Evolutionary conservation across 139 green algal species (phyloP).

Genomic region (Closterium sp.): DNA sequence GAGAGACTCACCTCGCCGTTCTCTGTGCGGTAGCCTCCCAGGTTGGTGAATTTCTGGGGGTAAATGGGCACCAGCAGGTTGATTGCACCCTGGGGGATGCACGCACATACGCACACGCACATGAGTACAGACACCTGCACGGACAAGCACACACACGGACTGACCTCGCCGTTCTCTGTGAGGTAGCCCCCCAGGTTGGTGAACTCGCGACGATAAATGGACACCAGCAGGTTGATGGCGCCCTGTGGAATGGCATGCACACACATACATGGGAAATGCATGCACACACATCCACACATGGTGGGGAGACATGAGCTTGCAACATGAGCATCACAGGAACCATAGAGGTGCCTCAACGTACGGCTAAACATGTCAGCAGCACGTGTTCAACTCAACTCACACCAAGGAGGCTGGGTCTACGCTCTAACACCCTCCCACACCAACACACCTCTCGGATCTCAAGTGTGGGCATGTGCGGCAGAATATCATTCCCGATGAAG

Average conservation of each 20-base stretch:
- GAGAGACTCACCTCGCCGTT: conserved; percentile 57
- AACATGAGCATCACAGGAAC: not conserved
- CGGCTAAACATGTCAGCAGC: too few species aligned
- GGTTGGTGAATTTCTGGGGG: conserved; percentile 70
- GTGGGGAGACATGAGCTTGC: not conserved
- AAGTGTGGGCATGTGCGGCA: conserved; percentile 97
- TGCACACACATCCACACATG: too few species aligned
- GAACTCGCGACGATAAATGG: conserved; percentile 81
- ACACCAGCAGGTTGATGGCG: conserved; percentile 95
- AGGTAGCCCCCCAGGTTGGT: conserved; percentile 85
- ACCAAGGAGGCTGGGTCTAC: too few species aligned
- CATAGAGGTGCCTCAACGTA: not conserved
- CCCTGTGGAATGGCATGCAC: conserved; percentile 47
- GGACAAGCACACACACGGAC: not conserved
- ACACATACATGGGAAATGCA: not conserved
- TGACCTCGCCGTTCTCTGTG: conserved; percentile 62
- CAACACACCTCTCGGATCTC: conserved; percentile 84
- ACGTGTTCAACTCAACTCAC: too few species aligned
- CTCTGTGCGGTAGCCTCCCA: conserved; percentile 83
- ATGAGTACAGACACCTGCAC: too few species aligned
- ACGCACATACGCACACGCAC: not conserved
- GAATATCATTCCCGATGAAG: conserved; percentile 97
- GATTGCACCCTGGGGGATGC: conserved; percentile 72
- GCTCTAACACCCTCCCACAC: too few species aligned
- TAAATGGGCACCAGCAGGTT: conserved; percentile 94